Evolutionary conservation across 1,284 basidiomycete species (phyloP).

Genomic region (Golubevia pallescens): DNA sequence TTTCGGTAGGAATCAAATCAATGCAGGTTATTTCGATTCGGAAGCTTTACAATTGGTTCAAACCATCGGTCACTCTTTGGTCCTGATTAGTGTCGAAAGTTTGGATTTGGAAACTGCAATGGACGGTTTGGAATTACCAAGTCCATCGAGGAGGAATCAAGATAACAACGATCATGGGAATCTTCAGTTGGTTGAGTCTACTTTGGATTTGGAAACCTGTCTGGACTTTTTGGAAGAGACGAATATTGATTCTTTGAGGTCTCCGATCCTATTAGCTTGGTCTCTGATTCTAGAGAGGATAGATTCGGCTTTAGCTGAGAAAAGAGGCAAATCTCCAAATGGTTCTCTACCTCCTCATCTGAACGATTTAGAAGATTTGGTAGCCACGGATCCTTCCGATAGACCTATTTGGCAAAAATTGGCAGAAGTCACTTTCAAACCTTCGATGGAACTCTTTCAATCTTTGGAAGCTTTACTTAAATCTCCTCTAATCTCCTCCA

Average conservation of each 20-base stretch:
- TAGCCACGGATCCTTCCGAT: conserved; percentile 26
- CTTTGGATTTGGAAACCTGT: too few species aligned
- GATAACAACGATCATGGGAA: too few species aligned
- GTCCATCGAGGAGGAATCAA: too few species aligned
- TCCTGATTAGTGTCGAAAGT: conserved; percentile 46
- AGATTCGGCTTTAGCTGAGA: conserved; percentile 32
- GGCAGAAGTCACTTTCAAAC: conserved; percentile 42
- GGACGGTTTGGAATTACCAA: conserved; percentile 18
- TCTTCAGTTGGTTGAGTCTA: too few species aligned
- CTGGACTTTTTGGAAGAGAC: conserved; percentile 37
- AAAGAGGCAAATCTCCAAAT: conserved; percentile 13
- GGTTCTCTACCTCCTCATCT: conserved; percentile 11
- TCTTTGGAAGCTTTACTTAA: conserved; percentile 35
- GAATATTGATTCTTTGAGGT: conserved; percentile 25
- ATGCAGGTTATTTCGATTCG: conserved; percentile 37
- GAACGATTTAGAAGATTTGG: conserved; percentile 18
- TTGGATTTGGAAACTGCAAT: conserved; percentile 49
- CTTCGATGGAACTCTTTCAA: conserved; percentile 37
- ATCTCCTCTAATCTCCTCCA: conserved; percentile 47
- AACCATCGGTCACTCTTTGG: conserved; percentile 33
- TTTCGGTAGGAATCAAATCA: conserved; percentile 44
- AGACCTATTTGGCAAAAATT: conserved; percentile 49
- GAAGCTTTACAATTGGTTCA: conserved; percentile 25
- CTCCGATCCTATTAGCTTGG: conserved; percentile 51
- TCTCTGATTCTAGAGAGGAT: conserved; percentile 45